These are phyloP conservation scores for Epichloe sibirici DNA, from an alignment of 2,329 filamentous ascomycete genomes.

Conservation along the genomic window DNA sequence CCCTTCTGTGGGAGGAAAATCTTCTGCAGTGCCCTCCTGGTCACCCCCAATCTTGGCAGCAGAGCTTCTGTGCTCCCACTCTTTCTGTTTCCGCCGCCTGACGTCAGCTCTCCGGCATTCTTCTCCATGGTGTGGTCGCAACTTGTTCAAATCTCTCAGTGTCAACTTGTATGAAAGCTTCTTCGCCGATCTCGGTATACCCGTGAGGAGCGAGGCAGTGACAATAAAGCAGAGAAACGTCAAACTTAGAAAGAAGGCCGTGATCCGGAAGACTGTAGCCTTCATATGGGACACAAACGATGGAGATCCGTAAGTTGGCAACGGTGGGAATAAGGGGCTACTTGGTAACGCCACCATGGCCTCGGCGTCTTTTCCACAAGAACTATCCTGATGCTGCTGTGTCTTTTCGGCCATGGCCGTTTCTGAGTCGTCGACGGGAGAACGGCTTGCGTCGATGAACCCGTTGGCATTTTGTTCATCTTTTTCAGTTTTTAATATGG, in stretches of 20 bases:
- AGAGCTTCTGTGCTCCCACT: constrained; percentile 45
- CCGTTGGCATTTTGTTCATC: neutral
- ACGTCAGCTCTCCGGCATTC: constrained; percentile 48
- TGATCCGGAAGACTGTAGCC: constrained; percentile 36
- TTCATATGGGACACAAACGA: constrained; percentile 31
- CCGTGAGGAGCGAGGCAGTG: constrained; percentile 58
- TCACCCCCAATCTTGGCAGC: constrained; percentile 27
- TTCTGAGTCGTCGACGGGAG: constrained; percentile 14
- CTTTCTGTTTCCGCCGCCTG: constrained; percentile 43
- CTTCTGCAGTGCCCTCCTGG: constrained; percentile 32
- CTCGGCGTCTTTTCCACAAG: neutral
- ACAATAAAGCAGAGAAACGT: constrained; percentile 68
- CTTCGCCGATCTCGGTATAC: constrained; percentile 39
- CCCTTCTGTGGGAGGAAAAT: constrained; percentile 66
- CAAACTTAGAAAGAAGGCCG: constrained; percentile 60
- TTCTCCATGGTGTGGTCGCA: constrained; percentile 60
- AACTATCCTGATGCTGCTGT: neutral
- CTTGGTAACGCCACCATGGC: constrained; percentile 27
- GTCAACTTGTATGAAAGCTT: constrained; percentile 41
- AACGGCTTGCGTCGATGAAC: neutral
- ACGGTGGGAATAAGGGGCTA: constrained; percentile 70
- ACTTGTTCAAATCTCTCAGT: constrained; percentile 44
- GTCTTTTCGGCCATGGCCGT: constrained; percentile 34
- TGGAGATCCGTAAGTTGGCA: constrained; percentile 71
- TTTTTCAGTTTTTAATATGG: neutral